These are phyloP conservation scores for Plenodomus biglobosus DNA, from an alignment of 2,329 filamentous ascomycete genomes.

Conservation along the genomic window DNA sequence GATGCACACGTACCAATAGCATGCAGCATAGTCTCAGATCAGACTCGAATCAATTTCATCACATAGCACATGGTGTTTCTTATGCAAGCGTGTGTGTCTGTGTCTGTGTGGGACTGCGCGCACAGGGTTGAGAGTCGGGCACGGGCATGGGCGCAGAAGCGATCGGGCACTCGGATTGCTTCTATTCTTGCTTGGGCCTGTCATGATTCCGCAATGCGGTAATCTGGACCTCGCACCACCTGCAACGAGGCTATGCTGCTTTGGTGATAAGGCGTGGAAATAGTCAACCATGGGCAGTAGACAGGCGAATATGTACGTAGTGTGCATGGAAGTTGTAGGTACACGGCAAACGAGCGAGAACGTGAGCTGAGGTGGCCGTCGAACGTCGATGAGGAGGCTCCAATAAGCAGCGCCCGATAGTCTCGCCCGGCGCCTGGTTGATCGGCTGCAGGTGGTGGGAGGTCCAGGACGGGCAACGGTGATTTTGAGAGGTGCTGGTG, in stretches of 20 bases:
- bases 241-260: slow-evolving; percentile 7
- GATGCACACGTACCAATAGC: neutral
- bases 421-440: too few species aligned
- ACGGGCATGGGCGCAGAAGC: too few species aligned
- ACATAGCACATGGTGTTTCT: slow-evolving; percentile 9
- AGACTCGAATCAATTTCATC: neutral
- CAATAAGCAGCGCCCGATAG: too few species aligned
- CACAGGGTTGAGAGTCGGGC: neutral
- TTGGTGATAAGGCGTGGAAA: slow-evolving; percentile 13
- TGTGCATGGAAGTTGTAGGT: too few species aligned
- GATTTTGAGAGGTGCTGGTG: neutral
- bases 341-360: too few species aligned
- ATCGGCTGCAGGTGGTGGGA: too few species aligned
- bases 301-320: too few species aligned
- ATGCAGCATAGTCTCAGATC: too few species aligned
- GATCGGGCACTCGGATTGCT: too few species aligned
- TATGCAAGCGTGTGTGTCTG: slow-evolving; percentile 4
- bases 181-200: slow-evolving; percentile 9
- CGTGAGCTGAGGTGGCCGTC: neutral
- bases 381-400: neutral
- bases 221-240: slow-evolving; percentile 10
- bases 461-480: too few species aligned
- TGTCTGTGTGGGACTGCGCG: slow-evolving; percentile 8
- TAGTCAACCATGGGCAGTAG: too few species aligned
- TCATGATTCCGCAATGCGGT: slow-evolving; percentile 22